These are phyloP conservation scores for Lentinula sp. DNA, from an alignment of 768 basidiomycete genomes.

Conservation along the genomic window DNA sequence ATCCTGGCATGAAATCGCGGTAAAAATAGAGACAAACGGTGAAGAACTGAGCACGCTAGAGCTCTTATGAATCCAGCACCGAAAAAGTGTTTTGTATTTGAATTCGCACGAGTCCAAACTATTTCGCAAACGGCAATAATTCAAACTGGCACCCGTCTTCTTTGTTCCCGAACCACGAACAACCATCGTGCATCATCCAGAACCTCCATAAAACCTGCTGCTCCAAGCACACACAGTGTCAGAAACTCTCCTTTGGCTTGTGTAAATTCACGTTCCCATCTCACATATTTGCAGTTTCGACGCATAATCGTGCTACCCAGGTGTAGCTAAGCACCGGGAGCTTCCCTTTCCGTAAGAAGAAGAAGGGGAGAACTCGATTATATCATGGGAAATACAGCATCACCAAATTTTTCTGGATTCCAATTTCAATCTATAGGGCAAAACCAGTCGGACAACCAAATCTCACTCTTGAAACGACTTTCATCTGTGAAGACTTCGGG, in stretches of 20 bases:
- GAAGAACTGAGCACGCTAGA: too few relatives aligned
- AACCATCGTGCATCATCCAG: too few relatives aligned
- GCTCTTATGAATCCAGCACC: too few relatives aligned
- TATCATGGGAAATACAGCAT: neutral
- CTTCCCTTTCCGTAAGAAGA: neutral
- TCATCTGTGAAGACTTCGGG: neutral
- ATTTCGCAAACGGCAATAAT: too few relatives aligned
- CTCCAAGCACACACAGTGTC: neutral
- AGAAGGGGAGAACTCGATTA: neutral
- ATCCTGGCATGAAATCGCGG: too few relatives aligned
- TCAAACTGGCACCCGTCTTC: too few relatives aligned
- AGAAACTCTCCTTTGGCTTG: neutral
- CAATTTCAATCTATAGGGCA: neutral
- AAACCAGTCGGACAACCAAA: neutral
- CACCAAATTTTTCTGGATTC: neutral
- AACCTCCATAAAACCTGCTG: too few relatives aligned
- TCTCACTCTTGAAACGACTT: neutral
- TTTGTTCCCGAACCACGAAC: too few relatives aligned
- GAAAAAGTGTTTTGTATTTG: too few relatives aligned
- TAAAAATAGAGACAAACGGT: too few relatives aligned
- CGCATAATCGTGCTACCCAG: neutral
- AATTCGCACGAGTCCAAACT: too few relatives aligned
- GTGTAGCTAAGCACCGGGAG: neutral
- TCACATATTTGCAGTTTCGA: neutral
- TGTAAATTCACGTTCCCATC: neutral